Evolutionary conservation across 2,329 filamentous ascomycete species (phyloP), one percentile per base, ranked within the genome.

Genomic region (Pleomassaria siparia): DNA sequence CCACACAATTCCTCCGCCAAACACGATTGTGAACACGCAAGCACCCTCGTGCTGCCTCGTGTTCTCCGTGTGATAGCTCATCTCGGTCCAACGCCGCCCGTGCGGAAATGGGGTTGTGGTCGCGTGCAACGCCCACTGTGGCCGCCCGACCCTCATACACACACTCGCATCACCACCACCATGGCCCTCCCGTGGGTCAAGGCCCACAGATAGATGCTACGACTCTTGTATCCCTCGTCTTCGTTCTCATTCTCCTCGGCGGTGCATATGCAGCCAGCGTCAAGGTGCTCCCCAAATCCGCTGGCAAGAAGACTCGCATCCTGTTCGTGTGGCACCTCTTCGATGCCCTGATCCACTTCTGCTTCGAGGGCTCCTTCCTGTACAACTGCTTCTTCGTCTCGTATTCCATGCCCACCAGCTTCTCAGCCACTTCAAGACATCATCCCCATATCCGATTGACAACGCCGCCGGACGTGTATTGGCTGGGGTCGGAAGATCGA

Each of bases 281-380:
- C 15, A 60, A 63, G 33, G 66, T 80, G 9, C 76, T 87, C 21
- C 81, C 85, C 3, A 65, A 73, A 15, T 63, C 76, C 1, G 76
- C 83, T 10, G 72, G 80, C 1, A 67, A 74, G 29, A 81, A 84
- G 43, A 78, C 80, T 46, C 89, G 91, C 52, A 75, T 88, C 66
- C 84, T 96, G 55, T 96, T 96, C 79, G 82, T 95, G 73, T 96
- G 92, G 92, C 91, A 96, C 75, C 81, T 89, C 29, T 95, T 95
- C 74, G 91, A 96, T 71, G 89, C 89, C 25, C 80, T 96, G 35
- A 92, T 91, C 63, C 94, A 99, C 76, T 84, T 95, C 72, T 78
- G 90, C 69, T 87, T 97, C 68, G 92, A 97, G 75, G 91, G 90
- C 44, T 87, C 84, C 63, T 97, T 90, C 72, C 83, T 96, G 20